Conservation (phyloP, 2,329 filamentous ascomycete genomes). For the Rachicladosporium sp. region DNA sequence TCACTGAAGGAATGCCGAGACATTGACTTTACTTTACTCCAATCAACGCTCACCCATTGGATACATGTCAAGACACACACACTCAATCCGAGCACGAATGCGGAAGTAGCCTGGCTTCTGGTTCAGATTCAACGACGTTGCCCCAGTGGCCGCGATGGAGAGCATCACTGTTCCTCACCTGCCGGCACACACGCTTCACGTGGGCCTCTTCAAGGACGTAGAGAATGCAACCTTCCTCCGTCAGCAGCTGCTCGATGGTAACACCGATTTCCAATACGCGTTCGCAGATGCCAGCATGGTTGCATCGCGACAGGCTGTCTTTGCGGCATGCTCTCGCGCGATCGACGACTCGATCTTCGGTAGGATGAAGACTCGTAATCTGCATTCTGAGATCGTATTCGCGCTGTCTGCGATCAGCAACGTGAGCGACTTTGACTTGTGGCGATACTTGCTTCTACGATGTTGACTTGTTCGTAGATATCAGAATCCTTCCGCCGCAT, state of each 20-base stretch:
- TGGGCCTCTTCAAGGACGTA: conserved; percentile 64
- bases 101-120: neutral
- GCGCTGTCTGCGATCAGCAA: conserved; percentile 73
- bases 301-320: conserved; percentile 57
- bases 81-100: neutral
- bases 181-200: conserved; percentile 50
- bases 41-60: too few species aligned
- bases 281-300: conserved; percentile 77
- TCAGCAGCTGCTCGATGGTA: conserved; percentile 72
- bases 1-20: too few species aligned
- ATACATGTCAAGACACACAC: too few species aligned
- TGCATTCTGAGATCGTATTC: conserved; percentile 80
- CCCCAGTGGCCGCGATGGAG: conserved; percentile 36
- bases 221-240: conserved; percentile 67
- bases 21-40: too few species aligned
- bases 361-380: conserved; percentile 64
- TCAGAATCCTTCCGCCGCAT: conserved; percentile 82
- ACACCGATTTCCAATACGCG: conserved; percentile 80
- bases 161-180: conserved; percentile 64
- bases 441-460: neutral
- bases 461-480: conserved; percentile 47
- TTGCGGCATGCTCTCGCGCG: conserved; percentile 68
- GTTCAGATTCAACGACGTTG: neutral
- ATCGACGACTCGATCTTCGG: conserved; percentile 51
- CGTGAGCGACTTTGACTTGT: conserved; percentile 33